Percentiles rank a stretch among this genome's conserved stretches.
phyloP scores from a whole-genome alignment of 768 basidiomycete species.

The Tephrocybe sp. region DNA sequence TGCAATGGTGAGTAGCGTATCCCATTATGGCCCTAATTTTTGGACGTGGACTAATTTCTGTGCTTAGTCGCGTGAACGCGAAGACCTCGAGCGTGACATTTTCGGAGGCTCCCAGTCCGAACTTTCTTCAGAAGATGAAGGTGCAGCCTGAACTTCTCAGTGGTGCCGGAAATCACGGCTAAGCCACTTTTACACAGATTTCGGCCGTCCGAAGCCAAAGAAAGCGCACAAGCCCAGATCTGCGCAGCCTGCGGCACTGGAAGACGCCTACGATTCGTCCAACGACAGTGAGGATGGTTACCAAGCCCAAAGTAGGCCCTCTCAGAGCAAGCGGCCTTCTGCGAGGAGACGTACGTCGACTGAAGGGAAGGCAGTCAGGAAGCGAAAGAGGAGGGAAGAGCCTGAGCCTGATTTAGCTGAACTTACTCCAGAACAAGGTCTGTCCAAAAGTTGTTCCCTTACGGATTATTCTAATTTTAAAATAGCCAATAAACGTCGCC shows the following conservation, averaged over 20 bases:
- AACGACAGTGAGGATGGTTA: constrained; percentile 50
- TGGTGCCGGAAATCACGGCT: neutral
- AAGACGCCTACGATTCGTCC: constrained; percentile 56
- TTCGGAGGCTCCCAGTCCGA: constrained; percentile 87
- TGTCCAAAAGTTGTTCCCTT: constrained; percentile 12
- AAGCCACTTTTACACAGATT: constrained; percentile 25
- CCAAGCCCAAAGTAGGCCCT: constrained; percentile 31
- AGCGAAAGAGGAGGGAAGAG: constrained; percentile 57
- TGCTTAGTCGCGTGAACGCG: constrained; percentile 32
- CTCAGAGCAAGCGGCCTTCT: constrained; percentile 28
- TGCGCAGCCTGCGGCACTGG: constrained; percentile 36
- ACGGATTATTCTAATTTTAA: neutral
- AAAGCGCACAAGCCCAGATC: constrained; percentile 25
- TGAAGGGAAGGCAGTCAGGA: constrained; percentile 31
- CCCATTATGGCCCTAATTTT: neutral
- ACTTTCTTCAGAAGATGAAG: constrained; percentile 73
- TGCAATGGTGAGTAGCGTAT: constrained; percentile 1
- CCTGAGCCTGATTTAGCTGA: constrained; percentile 66
- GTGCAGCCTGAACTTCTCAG: constrained; percentile 19
- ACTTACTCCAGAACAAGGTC: constrained; percentile 78
- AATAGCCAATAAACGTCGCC: constrained; percentile 69
- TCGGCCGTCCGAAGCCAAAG: constrained; percentile 40
- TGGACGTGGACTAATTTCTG: neutral
- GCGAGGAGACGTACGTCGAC: constrained; percentile 21
- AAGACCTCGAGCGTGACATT: constrained; percentile 62